Evolutionary conservation across 352 stramenopile genomes (phyloP).

Genomic region (Hyaloperonospora arabidopsidis): DNA sequence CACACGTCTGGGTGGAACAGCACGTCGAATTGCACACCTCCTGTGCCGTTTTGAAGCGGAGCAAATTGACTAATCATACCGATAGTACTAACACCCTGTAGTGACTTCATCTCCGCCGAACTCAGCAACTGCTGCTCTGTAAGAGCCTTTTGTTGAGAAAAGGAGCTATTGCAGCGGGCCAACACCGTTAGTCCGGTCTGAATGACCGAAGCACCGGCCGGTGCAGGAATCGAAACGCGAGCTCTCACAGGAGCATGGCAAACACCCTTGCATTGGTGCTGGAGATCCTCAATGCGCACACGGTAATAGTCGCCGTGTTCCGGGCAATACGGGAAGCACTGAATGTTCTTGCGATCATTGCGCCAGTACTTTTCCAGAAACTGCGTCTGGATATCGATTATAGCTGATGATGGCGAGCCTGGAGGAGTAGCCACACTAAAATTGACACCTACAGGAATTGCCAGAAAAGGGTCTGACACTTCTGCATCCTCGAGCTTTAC

Average conservation of each 20-base stretch:
- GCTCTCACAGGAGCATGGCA: slow-evolving; percentile 75
- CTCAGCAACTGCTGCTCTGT: slow-evolving; percentile 45
- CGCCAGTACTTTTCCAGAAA: slow-evolving; percentile 89
- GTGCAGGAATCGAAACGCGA: slow-evolving; percentile 46
- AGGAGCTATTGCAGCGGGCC: slow-evolving; percentile 78
- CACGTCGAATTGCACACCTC: slow-evolving; percentile 62
- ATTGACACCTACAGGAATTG: slow-evolving; percentile 7
- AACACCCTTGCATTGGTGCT: slow-evolving; percentile 78
- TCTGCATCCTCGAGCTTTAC: slow-evolving; percentile 31
- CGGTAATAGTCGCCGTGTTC: slow-evolving; percentile 87
- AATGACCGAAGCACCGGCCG: slow-evolving; percentile 12
- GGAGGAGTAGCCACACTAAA: slow-evolving; percentile 11
- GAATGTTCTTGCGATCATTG: slow-evolving; percentile 89
- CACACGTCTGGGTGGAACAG: slow-evolving; percentile 84
- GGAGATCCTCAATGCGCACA: slow-evolving; percentile 77
- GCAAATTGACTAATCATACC: slow-evolving; percentile 55
- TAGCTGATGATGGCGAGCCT: slow-evolving; percentile 26
- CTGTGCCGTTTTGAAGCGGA: slow-evolving; percentile 23
- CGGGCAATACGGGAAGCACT: slow-evolving; percentile 87
- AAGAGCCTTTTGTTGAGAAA: slow-evolving; percentile 56
- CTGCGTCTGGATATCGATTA: slow-evolving; percentile 68
- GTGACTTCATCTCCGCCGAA: slow-evolving; percentile 51
- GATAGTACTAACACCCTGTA: slow-evolving; percentile 61
- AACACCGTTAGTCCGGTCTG: slow-evolving; percentile 50
- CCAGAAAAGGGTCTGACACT: slow-evolving; percentile 53